Percentiles rank a stretch among this genome's conserved stretches.
Conservation (phyloP, 2,329 filamentous ascomycete genomes). For the Pseudogymnoascus sp. region DNA sequence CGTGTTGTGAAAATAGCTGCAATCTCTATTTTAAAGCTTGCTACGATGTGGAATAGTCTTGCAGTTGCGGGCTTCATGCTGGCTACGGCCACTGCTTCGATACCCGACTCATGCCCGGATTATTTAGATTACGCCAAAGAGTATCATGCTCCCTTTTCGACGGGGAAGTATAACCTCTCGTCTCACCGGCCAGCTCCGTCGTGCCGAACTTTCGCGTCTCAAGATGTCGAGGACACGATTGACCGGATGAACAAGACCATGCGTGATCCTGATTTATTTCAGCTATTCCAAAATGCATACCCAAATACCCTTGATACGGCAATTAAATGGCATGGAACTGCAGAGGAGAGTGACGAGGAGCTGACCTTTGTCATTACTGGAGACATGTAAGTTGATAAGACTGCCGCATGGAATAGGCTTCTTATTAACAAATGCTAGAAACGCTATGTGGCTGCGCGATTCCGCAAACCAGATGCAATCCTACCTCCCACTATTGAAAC, state of each 20-base stretch:
- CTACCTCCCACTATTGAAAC: constrained; percentile 54
- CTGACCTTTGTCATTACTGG: constrained; percentile 53
- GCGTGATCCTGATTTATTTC: constrained; percentile 66
- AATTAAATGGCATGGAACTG: constrained; percentile 59
- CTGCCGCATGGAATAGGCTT: constrained; percentile 45
- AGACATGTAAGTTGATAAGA: constrained; percentile 37
- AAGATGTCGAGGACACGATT: constrained; percentile 70
- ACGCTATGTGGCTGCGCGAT: constrained; percentile 87
- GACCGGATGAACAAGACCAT: constrained; percentile 61
- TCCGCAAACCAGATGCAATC: constrained; percentile 70
- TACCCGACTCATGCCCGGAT: constrained; percentile 47
- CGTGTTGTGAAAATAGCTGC: not conserved
- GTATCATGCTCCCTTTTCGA: constrained; percentile 63
- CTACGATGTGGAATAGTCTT: not conserved
- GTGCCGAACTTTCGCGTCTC: constrained; percentile 76
- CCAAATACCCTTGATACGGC: constrained; percentile 72
- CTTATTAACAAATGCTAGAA: constrained; percentile 49
- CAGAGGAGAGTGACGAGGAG: constrained; percentile 54
- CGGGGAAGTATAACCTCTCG: constrained; percentile 68
- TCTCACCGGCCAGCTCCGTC: constrained; percentile 69
- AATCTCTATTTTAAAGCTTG: not conserved
- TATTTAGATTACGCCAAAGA: constrained; percentile 54
- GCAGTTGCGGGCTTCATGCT: not conserved
- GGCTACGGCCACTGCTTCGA: not conserved
- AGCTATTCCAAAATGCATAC: constrained; percentile 65